Evolutionary conservation across 495 filamentous ascomycete genomes (phyloP).

Genomic region (Physcia stellaris): DNA sequence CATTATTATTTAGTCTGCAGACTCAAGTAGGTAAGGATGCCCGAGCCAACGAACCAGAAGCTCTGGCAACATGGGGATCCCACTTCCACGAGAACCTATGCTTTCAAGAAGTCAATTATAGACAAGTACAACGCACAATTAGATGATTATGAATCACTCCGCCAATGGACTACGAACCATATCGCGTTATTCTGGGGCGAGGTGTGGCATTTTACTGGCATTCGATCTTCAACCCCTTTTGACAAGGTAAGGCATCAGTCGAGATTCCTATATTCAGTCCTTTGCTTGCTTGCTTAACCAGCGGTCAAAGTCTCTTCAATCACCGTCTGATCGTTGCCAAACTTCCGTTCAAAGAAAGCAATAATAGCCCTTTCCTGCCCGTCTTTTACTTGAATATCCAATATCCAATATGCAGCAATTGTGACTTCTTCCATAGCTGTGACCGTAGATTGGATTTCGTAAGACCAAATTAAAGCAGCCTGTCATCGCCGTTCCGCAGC

Average conservation of each 20-base stretch:
- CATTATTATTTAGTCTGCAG: too few species aligned
- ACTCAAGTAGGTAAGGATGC: too few species aligned
- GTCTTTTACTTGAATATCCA: too few species aligned
- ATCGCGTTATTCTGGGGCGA: conserved; percentile 70
- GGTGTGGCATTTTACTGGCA: conserved; percentile 67
- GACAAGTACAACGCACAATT: conserved; percentile 49
- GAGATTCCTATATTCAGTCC: conserved; percentile 8
- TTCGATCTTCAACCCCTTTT: conserved; percentile 54
- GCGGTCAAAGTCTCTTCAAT: too few species aligned
- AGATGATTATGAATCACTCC: conserved; percentile 52
- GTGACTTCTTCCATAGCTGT: too few species aligned
- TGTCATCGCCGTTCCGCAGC: conserved; percentile 2
- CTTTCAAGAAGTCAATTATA: conserved; percentile 56
- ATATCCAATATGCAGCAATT: too few species aligned
- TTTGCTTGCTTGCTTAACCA: too few species aligned
- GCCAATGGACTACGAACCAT: conserved; percentile 73
- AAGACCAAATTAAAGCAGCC: too few species aligned
- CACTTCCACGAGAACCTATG: conserved; percentile 50
- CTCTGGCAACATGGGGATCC: conserved; percentile 65
- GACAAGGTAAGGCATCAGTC: conserved; percentile 29
- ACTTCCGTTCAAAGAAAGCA: too few species aligned
- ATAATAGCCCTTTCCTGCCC: too few species aligned
- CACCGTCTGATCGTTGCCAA: too few species aligned
- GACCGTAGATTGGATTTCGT: too few species aligned
- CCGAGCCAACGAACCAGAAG: conserved; percentile 22